A percentile compares a stretch with the other conserved stretches of the same genome.
These are phyloP conservation scores for Pestalotiopsis sp. DNA, from an alignment of 2,329 filamentous ascomycete genomes.

Conservation along the genomic window DNA sequence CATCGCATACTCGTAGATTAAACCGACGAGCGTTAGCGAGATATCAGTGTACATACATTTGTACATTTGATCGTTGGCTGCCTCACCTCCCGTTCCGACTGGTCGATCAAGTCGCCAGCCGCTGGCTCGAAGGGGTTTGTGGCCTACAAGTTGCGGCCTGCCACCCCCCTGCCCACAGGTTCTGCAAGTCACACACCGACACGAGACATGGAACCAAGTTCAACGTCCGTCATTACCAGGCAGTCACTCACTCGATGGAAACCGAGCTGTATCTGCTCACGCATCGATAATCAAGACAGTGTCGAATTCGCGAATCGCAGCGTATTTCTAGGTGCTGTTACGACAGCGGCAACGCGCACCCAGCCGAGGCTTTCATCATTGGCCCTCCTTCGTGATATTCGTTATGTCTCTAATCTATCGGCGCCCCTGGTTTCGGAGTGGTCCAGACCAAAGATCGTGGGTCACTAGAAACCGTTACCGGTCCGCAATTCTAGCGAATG, in stretches of 20 bases:
- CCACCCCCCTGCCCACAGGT: not conserved
- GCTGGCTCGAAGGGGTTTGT: not conserved
- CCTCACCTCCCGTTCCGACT: not conserved
- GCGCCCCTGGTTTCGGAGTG: not conserved
- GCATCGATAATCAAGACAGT: no score
- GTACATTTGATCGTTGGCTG: not conserved
- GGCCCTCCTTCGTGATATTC: not conserved
- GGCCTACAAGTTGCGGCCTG: not conserved
- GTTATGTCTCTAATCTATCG: not conserved
- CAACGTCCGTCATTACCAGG: not conserved
- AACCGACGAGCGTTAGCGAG: not conserved
- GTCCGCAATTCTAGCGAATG: not conserved
- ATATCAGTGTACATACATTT: not conserved
- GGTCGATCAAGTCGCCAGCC: not conserved
- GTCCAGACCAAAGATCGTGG: not conserved
- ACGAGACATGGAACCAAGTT: not conserved
- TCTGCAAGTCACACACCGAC: slow-evolving; percentile 6
- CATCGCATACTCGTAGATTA: not conserved
- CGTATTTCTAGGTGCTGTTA: not conserved
- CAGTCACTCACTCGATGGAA: not conserved
- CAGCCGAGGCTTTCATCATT: not conserved
- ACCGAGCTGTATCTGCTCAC: no score
- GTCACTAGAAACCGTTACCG: not conserved
- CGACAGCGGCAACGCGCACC: not conserved
- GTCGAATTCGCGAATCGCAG: no score